phyloP scores from a whole-genome alignment of 495 filamentous ascomycete genomes.

The Talaromyces stipitatus region DNA sequence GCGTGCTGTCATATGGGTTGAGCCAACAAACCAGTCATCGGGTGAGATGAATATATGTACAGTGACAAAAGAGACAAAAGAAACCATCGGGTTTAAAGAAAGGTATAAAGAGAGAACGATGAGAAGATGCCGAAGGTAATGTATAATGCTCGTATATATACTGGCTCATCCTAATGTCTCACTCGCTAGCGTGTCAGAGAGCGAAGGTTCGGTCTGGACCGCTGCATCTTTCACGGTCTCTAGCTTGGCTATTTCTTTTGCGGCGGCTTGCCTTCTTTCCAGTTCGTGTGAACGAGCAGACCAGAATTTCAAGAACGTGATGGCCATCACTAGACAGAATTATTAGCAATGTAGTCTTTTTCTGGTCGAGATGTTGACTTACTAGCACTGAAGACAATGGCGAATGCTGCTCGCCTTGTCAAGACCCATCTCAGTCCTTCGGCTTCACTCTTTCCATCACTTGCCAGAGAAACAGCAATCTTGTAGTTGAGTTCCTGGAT shows the following conservation, averaged over 20 bases:
- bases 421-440: constrained; percentile 87
- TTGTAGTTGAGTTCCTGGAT: constrained; percentile 93
- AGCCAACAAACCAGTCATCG: too few species aligned
- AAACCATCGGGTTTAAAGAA: too few species aligned
- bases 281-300: constrained; percentile 24
- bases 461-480: constrained; percentile 78
- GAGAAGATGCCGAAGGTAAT: too few species aligned
- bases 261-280: constrained; percentile 16
- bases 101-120: too few species aligned
- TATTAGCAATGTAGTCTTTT: constrained; percentile 13
- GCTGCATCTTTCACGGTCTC: constrained; percentile 20
- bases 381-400: constrained; percentile 50
- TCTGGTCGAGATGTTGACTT: constrained; percentile 9
- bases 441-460: constrained; percentile 81
- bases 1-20: too few species aligned
- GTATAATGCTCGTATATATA: too few species aligned
- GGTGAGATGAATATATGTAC: too few species aligned
- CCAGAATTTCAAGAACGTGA: constrained; percentile 37
- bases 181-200: constrained; percentile 23
- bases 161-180: constrained; percentile 31
- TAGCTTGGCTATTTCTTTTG: constrained; percentile 16
- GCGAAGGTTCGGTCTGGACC: constrained; percentile 7
- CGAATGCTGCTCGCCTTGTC: constrained; percentile 75
- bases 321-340: constrained; percentile 39
- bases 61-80: too few species aligned